Evolutionary conservation across 164 flowering plant genomes (phyloP).

Genomic region (Hamamelis virginiana): DNA sequence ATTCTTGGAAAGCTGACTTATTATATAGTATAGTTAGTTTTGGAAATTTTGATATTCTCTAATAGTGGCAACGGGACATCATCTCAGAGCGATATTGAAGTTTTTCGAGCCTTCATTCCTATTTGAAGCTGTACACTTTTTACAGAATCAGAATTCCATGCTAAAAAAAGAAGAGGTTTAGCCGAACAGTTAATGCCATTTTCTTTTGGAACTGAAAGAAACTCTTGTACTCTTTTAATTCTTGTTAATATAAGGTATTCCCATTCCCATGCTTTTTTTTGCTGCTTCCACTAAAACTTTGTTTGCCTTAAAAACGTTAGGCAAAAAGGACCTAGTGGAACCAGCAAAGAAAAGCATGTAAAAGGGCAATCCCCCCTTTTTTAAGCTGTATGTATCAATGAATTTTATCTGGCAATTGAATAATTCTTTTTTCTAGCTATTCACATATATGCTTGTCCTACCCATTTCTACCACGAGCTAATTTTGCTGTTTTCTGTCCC

Average conservation of each 20-base stretch:
- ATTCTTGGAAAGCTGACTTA: not conserved
- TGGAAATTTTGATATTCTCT: not conserved
- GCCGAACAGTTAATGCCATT: not conserved
- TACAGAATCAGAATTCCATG: not conserved
- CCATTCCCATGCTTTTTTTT: constrained; percentile 51
- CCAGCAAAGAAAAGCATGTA: constrained; percentile 61
- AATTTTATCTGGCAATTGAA: too few relatives aligned
- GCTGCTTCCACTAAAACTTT: constrained; percentile 60
- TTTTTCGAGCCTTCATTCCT: not conserved
- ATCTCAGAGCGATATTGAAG: not conserved
- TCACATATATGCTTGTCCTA: too few relatives aligned
- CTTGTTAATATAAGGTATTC: constrained; percentile 1
- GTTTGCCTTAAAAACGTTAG: constrained; percentile 23
- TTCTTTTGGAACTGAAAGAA: not conserved
- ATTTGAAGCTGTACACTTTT: constrained; percentile 8
- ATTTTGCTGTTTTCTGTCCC: too few relatives aligned
- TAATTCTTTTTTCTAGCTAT: too few relatives aligned
- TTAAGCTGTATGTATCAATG: too few relatives aligned
- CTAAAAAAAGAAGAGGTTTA: not conserved
- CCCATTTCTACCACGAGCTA: too few relatives aligned
- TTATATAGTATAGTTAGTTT: too few relatives aligned
- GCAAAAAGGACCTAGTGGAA: constrained; percentile 49
- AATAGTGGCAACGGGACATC: not conserved
- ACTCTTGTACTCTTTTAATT: not conserved
- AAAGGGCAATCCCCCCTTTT: constrained; percentile 7